Evolutionary conservation across 768 basidiomycete genomes (phyloP).

Genomic region (Boletus patriciae): DNA sequence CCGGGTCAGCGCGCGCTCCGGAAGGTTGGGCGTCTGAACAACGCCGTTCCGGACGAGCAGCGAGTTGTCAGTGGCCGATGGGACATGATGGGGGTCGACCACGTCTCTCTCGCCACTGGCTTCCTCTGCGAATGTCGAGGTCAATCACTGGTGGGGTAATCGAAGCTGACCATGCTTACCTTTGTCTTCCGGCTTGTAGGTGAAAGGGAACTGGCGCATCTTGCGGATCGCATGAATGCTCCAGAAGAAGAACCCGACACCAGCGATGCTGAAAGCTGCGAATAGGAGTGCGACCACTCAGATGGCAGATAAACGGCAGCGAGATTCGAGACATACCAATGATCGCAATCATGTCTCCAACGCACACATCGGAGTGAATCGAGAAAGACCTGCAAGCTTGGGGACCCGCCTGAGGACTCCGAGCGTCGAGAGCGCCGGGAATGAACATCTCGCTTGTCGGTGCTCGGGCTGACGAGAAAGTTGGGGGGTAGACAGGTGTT

Average conservation of each 20-base stretch:
- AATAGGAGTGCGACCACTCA: not conserved
- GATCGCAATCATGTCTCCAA: conserved; percentile 26
- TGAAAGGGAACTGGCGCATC: too few species aligned
- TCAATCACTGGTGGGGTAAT: not conserved
- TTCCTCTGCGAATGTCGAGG: not conserved
- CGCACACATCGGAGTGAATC: conserved; percentile 13
- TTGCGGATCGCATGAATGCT: too few species aligned
- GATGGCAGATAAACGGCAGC: not conserved
- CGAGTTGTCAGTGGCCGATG: not conserved
- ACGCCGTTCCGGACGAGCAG: not conserved
- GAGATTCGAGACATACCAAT: conserved; percentile 14
- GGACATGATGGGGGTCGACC: conserved; percentile 8
- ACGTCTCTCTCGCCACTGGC: not conserved
- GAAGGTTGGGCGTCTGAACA: conserved; percentile 2
- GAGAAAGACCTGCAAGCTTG: conserved; percentile 13
- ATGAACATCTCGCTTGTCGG: conserved; percentile 7
- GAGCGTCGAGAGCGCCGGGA: not conserved
- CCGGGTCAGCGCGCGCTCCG: conserved; percentile 13
- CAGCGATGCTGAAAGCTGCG: conserved; percentile 19
- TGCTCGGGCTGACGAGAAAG: not conserved
- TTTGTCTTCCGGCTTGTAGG: not conserved
- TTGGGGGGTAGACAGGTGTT: not conserved
- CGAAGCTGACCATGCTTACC: not conserved
- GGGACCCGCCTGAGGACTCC: not conserved
- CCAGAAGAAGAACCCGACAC: conserved; percentile 23